A percentile compares a stretch with the other conserved stretches of the same genome.
These are phyloP conservation scores for Neospermospora avenae DNA, from an alignment of 2,329 filamentous ascomycete genomes.

Conservation along the genomic window DNA sequence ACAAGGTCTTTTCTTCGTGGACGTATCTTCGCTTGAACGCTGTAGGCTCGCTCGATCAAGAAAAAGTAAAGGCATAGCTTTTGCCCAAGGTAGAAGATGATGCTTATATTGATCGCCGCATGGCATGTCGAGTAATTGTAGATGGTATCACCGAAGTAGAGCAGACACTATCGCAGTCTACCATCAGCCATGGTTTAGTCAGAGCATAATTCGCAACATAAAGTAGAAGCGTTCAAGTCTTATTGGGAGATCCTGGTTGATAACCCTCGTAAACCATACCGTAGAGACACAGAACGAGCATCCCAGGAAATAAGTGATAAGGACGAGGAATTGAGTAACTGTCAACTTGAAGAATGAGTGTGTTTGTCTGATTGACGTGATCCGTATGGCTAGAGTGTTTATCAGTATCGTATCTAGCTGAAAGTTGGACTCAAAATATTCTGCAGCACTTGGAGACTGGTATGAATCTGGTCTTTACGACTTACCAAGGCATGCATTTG, in stretches of 20 bases:
- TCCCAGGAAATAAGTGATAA: constrained; percentile 10
- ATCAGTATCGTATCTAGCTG: not conserved
- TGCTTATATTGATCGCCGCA: constrained; percentile 1
- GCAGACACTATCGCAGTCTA: not conserved
- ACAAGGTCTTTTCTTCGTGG: not conserved
- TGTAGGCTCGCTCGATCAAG: constrained; percentile 11
- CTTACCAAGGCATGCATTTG: constrained; percentile 3
- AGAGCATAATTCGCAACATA: not conserved
- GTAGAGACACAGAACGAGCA: constrained; percentile 8
- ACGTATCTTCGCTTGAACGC: not conserved
- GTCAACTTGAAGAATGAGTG: constrained; percentile 1
- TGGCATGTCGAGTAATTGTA: constrained; percentile 3
- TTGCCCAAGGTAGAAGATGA: constrained; percentile 15
- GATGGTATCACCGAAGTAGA: constrained; percentile 10
- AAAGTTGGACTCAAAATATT: not conserved
- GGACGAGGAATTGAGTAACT: not conserved
- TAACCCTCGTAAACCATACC: not conserved
- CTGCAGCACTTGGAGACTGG: too few relatives aligned
- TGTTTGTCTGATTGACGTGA: not conserved
- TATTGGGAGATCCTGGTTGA: not conserved
- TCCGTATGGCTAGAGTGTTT: not conserved
- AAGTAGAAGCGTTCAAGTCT: too few relatives aligned
- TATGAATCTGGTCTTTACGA: too few relatives aligned
- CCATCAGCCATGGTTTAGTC: not conserved
- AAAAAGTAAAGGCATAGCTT: constrained; percentile 13